phyloP scores from a whole-genome alignment of 23 red algal genomes.

The Agarophyton chilense region DNA sequence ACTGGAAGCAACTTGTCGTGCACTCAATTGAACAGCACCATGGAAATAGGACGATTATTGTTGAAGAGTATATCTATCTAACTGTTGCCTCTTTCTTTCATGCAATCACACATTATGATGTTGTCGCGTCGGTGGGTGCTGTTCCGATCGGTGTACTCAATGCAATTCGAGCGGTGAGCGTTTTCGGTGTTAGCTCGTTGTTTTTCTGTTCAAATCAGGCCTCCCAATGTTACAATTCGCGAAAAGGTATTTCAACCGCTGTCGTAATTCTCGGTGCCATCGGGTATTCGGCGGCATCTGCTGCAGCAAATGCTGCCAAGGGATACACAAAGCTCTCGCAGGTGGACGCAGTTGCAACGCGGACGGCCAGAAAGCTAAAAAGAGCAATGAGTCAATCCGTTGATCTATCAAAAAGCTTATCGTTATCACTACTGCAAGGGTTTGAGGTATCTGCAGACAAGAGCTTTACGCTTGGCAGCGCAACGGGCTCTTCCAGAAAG shows the following conservation, averaged over 20 bases:
- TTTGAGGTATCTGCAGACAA: slow-evolving; percentile 6
- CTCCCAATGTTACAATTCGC: slow-evolving; percentile 83
- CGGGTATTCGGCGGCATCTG: slow-evolving; percentile 63
- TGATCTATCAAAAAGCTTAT: slow-evolving; percentile 34
- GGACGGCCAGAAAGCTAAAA: slow-evolving; percentile 13
- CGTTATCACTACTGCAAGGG: slow-evolving; percentile 25
- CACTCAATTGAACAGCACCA: slow-evolving; percentile 75
- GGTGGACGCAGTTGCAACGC: slow-evolving; percentile 22
- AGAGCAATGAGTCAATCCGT: slow-evolving; percentile 41
- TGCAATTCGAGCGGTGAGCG: slow-evolving; percentile 78
- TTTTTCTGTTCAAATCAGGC: slow-evolving; percentile 80
- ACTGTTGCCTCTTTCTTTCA: slow-evolving; percentile 71
- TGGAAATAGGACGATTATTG: slow-evolving; percentile 60
- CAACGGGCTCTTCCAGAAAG: slow-evolving; percentile 14
- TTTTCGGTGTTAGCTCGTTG: slow-evolving; percentile 78
- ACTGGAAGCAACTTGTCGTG: slow-evolving; percentile 70
- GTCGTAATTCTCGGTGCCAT: slow-evolving; percentile 74
- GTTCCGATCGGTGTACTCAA: slow-evolving; percentile 84
- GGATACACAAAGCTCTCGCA: neutral
- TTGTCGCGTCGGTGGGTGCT: slow-evolving; percentile 77
- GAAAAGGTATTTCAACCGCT: slow-evolving; percentile 72
- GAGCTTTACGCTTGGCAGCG: slow-evolving; percentile 11
- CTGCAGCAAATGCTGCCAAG: slow-evolving; percentile 25
- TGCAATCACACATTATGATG: slow-evolving; percentile 81
- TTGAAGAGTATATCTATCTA: slow-evolving; percentile 67